These are phyloP conservation scores for Amanita pseudoporphyria DNA, from an alignment of 768 basidiomycete species.

Conservation along the genomic window DNA sequence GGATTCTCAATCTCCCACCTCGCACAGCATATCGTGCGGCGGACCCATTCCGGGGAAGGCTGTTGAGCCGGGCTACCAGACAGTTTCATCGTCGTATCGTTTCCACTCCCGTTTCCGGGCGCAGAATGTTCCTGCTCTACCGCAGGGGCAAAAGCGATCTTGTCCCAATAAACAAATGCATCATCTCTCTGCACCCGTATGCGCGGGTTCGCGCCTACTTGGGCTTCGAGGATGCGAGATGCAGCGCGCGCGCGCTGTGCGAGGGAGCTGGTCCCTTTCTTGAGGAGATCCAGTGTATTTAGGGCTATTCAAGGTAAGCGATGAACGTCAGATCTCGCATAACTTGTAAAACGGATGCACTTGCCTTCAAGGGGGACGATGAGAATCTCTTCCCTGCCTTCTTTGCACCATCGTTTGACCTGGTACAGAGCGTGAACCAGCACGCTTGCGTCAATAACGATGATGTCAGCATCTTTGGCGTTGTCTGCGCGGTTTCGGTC, in stretches of 20 bases:
- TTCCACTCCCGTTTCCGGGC: too few relatives aligned
- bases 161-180: constrained; percentile 77
- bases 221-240: constrained; percentile 80
- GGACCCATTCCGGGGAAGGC: constrained; percentile 73
- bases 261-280: constrained; percentile 75
- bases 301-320: constrained; percentile 92
- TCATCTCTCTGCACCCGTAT: constrained; percentile 78
- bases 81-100: too few relatives aligned
- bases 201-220: constrained; percentile 75
- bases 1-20: constrained; percentile 58
- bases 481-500: constrained; percentile 10
- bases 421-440: constrained; percentile 69
- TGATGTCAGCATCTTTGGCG: constrained; percentile 58
- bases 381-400: constrained; percentile 67
- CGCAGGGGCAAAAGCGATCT: constrained; percentile 43
- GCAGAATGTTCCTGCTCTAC: constrained; percentile 7
- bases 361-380: constrained; percentile 85
- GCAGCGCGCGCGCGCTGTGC: constrained; percentile 81
- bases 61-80: too few relatives aligned
- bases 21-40: constrained; percentile 76
- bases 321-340: not conserved
- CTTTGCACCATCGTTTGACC: constrained; percentile 75
- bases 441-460: constrained; percentile 77
- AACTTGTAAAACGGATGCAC: constrained; percentile 17
- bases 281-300: constrained; percentile 85